These are phyloP conservation scores for Neurospora sp. DNA, from an alignment of 495 filamentous ascomycete genomes.

Conservation along the genomic window DNA sequence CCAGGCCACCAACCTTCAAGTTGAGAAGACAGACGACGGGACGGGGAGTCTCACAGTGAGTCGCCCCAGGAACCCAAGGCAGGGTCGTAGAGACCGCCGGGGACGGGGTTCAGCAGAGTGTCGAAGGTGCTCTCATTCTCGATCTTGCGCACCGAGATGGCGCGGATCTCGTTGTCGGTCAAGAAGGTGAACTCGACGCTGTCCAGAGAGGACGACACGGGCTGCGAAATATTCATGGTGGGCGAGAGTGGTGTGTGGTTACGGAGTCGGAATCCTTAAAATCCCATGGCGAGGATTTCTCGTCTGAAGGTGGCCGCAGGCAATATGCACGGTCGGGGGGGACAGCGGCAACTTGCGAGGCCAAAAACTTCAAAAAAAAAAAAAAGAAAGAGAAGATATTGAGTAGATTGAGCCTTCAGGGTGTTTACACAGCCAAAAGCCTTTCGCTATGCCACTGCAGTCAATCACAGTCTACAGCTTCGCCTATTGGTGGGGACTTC, in stretches of 20 bases:
- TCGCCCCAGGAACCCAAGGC: conserved; percentile 88
- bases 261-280: neutral
- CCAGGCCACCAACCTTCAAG: neutral
- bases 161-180: conserved; percentile 68
- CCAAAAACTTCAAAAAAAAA: neutral
- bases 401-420: neutral
- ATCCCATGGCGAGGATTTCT: neutral
- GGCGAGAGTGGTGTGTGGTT: conserved; percentile 6
- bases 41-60: conserved; percentile 50
- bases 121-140: conserved; percentile 85
- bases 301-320: neutral
- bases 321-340: neutral
- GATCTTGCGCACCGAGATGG: conserved; percentile 85
- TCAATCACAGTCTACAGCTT: conserved; percentile 13
- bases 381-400: neutral
- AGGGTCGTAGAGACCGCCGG: conserved; percentile 85
- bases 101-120: conserved; percentile 70
- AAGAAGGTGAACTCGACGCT: conserved; percentile 86
- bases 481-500: conserved; percentile 20
- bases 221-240: conserved; percentile 77
- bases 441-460: neutral
- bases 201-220: conserved; percentile 72
- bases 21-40: conserved; percentile 1
- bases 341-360: neutral
- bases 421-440: neutral